Evolutionary conservation across 2,329 filamentous ascomycete genomes (phyloP).

Genomic region (Phaeosphaeria sp.): DNA sequence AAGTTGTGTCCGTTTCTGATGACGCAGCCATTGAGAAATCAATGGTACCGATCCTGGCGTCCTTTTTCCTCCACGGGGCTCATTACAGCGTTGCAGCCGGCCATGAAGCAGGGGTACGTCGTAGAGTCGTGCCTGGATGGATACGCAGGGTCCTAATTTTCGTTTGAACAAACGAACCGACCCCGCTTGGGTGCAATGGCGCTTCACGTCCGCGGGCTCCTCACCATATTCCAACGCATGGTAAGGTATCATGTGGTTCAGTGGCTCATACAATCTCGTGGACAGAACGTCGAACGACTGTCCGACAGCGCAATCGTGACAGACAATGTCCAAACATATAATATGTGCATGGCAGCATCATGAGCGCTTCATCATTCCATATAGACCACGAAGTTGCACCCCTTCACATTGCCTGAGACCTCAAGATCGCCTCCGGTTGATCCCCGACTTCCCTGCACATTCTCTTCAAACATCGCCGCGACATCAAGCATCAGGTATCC

Average conservation of each 20-base stretch:
- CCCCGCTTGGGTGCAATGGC: conserved; percentile 2
- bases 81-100: not conserved
- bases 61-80: not conserved
- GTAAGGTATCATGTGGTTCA: not conserved
- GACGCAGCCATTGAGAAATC: not conserved
- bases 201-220: conserved; percentile 4
- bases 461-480: conserved; percentile 6
- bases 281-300: not conserved
- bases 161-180: not conserved
- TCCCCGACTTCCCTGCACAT: conserved; percentile 1
- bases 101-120: not conserved
- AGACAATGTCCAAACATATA: conserved; percentile 14
- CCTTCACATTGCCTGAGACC: conserved; percentile 12
- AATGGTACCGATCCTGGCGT: not conserved
- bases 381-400: not conserved
- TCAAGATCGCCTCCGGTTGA: not conserved
- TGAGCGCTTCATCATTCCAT: conserved; percentile 13
- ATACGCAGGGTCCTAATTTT: not conserved
- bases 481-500: not conserved
- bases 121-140: not conserved
- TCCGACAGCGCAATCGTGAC: conserved; percentile 2
- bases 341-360: not conserved
- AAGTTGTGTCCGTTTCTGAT: too few species aligned
- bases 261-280: not conserved
- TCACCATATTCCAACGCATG: conserved; percentile 24